Conservation (phyloP, 2,329 filamentous ascomycete genomes). For the Triangularia setosa region DNA sequence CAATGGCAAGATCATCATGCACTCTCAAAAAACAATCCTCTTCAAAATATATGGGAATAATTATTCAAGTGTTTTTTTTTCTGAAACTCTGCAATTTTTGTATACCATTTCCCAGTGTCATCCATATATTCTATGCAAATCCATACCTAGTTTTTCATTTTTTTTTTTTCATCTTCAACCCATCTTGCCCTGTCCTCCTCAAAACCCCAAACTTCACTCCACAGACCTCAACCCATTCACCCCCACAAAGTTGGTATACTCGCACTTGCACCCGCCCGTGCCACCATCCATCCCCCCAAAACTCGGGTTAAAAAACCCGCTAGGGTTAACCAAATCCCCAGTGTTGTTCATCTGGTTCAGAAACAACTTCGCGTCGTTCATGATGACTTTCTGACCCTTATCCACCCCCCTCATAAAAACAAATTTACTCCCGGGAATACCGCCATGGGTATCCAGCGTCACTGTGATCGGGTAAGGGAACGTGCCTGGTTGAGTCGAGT, state of each 20-base stretch:
- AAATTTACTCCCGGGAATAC: conserved; percentile 48
- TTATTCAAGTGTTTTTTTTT: background rate
- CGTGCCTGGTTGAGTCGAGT: conserved; percentile 47
- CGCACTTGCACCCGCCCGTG: conserved; percentile 58
- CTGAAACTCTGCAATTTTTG: background rate
- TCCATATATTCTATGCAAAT: background rate
- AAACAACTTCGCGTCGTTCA: conserved; percentile 42
- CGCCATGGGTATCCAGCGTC: conserved; percentile 60
- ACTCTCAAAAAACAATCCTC: background rate
- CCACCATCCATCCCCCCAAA: conserved; percentile 62
- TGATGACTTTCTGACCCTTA: conserved; percentile 42
- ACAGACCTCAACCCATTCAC: conserved; percentile 10
- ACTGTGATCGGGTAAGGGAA: conserved; percentile 63
- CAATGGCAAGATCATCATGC: background rate
- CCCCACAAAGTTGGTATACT: conserved; percentile 53
- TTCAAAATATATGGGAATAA: background rate
- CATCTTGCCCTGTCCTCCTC: too few species aligned
- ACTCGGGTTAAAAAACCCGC: conserved; percentile 40
- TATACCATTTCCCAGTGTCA: background rate
- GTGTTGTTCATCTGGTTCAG: conserved; percentile 47
- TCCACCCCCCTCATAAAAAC: conserved; percentile 52
- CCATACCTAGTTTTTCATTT: background rate
- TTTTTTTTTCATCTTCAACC: background rate
- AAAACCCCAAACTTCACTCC: too few species aligned
- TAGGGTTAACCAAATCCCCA: conserved; percentile 51